Evolutionary conservation across 371 early-diverging fungal species (phyloP).

Genomic region (Mortierella sp.): DNA sequence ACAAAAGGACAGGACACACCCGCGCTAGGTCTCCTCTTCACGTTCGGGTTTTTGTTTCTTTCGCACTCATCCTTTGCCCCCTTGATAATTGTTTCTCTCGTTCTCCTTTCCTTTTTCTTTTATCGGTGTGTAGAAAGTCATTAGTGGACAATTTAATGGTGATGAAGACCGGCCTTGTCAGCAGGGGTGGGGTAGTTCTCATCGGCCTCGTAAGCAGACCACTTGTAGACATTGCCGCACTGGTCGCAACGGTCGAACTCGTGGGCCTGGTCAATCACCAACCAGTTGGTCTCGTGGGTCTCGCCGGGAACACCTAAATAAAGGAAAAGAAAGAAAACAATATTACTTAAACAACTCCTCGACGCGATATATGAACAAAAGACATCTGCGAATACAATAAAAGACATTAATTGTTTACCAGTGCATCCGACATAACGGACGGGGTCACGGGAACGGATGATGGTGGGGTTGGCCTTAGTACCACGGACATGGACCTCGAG

Average conservation of each 20-base stretch:
- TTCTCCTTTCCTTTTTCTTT: background rate
- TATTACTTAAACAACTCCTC: too few species aligned
- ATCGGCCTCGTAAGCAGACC: slow-evolving; percentile 53
- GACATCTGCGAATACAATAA: background rate
- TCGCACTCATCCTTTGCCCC: background rate
- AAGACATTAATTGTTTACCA: slow-evolving; percentile 66
- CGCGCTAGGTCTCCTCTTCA: background rate
- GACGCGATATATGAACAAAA: too few species aligned
- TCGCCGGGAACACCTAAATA: slow-evolving; percentile 51
- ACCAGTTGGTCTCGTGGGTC: slow-evolving; percentile 50
- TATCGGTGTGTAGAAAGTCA: too few species aligned
- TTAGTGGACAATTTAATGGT: slow-evolving; percentile 23
- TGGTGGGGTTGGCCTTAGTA: slow-evolving; percentile 87
- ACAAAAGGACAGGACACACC: background rate
- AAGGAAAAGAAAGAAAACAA: background rate
- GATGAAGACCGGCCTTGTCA: slow-evolving; percentile 20
- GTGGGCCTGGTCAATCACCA: slow-evolving; percentile 63
- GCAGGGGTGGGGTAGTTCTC: slow-evolving; percentile 48
- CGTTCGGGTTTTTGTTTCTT: background rate
- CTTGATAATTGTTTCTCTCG: background rate
- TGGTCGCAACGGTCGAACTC: slow-evolving; percentile 95
- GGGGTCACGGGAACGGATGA: slow-evolving; percentile 86
- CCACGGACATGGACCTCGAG: slow-evolving; percentile 81
- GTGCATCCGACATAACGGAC: slow-evolving; percentile 94
- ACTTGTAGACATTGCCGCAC: slow-evolving; percentile 89